Conservation (phyloP, 2,329 filamentous ascomycete species). For the Cladophialophora bantiana region DNA sequence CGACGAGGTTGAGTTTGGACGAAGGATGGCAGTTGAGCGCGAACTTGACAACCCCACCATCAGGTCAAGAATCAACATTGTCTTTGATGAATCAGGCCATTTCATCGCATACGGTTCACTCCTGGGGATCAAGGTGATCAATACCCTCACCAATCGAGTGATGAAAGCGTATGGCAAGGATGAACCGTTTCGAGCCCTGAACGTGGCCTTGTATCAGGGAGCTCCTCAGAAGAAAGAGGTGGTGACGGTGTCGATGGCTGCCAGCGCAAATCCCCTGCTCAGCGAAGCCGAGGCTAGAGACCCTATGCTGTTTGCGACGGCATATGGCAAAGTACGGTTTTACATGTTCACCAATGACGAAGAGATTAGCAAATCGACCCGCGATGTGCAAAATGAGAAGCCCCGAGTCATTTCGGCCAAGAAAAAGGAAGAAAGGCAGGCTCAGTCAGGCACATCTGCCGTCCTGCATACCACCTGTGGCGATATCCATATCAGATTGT, state of each 20-base stretch:
- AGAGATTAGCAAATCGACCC: constrained; percentile 79
- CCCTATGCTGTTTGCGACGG: constrained; percentile 85
- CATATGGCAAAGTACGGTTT: constrained; percentile 86
- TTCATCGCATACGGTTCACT: constrained; percentile 96
- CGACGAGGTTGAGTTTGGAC: constrained; percentile 90
- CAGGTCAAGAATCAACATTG: constrained; percentile 77
- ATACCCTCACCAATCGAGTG: constrained; percentile 91
- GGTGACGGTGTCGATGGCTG: constrained; percentile 96
- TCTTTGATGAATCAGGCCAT: constrained; percentile 95
- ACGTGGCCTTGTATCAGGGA: constrained; percentile 89
- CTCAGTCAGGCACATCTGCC: constrained; percentile 78
- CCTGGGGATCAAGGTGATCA: constrained; percentile 90
- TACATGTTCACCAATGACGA: constrained; percentile 97
- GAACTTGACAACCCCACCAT: constrained; percentile 77
- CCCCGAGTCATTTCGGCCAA: constrained; percentile 69
- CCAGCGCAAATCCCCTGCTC: constrained; percentile 88
- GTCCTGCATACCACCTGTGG: constrained; percentile 91
- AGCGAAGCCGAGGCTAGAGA: constrained; percentile 91
- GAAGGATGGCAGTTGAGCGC: constrained; percentile 82
- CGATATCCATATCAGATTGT: constrained; percentile 91
- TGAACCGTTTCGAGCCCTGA: constrained; percentile 83
- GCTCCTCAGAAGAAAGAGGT: constrained; percentile 92
- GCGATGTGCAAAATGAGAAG: constrained; percentile 95
- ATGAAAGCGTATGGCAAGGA: constrained; percentile 90
- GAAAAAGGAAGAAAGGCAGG: constrained; percentile 62